Percentiles rank a stretch among this genome's conserved stretches.
phyloP scores from a whole-genome alignment of 805 yeast genomes.

The Tetrapisispora pingtungensis region DNA sequence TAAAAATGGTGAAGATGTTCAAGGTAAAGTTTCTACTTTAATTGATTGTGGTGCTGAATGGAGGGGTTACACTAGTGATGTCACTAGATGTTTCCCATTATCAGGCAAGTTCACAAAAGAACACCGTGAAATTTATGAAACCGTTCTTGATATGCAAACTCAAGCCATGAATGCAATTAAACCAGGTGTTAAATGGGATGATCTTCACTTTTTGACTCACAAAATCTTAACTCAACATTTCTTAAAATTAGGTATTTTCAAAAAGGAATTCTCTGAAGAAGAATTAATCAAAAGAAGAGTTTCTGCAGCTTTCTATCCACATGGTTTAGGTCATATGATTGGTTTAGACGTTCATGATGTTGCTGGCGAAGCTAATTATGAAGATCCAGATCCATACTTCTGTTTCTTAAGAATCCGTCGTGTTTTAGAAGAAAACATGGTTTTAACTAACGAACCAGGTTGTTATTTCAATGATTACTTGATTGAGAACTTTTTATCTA shows the following conservation, averaged over 20 bases:
- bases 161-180: constrained; percentile 60
- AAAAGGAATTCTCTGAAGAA: constrained; percentile 41
- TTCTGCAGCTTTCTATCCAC: constrained; percentile 81
- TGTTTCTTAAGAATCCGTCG: constrained; percentile 76
- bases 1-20: constrained; percentile 60
- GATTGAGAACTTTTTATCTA: constrained; percentile 49
- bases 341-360: constrained; percentile 97
- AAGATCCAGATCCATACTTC: constrained; percentile 70
- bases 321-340: constrained; percentile 86
- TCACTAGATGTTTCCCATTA: constrained; percentile 90
- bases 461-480: constrained; percentile 80
- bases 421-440: constrained; percentile 62
- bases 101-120: constrained; percentile 84
- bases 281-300: constrained; percentile 64
- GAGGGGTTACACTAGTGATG: constrained; percentile 87
- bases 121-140: constrained; percentile 68
- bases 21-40: constrained; percentile 53
- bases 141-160: constrained; percentile 75
- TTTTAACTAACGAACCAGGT: constrained; percentile 92
- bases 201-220: constrained; percentile 72
- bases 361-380: constrained; percentile 79
- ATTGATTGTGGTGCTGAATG: constrained; percentile 98
- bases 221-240: constrained; percentile 62
- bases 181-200: constrained; percentile 84
- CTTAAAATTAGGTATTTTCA: constrained; percentile 66